These are phyloP conservation scores for Elsinoe ampelina DNA, from an alignment of 2,329 filamentous ascomycete species.

Conservation along the genomic window DNA sequence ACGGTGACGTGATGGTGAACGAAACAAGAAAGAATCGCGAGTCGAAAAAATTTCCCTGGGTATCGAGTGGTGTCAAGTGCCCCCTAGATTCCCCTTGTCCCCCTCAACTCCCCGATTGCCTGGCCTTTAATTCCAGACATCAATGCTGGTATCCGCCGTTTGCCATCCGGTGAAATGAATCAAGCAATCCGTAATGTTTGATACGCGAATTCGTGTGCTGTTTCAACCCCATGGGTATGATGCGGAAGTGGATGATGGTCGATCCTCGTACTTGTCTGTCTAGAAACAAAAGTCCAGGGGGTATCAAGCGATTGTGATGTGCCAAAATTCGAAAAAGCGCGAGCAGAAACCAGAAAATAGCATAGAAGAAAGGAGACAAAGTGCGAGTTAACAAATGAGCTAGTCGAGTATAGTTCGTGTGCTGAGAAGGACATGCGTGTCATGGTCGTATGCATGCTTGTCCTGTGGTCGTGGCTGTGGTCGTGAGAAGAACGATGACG, in stretches of 20 bases:
- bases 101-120: background rate
- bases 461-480: background rate
- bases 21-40: background rate
- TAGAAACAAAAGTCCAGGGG: background rate
- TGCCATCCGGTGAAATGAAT: background rate
- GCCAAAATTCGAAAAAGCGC: background rate
- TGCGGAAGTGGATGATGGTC: background rate
- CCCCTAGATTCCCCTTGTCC: background rate
- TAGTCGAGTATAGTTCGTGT: background rate
- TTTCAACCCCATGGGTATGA: background rate
- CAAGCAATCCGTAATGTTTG: background rate
- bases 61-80: conserved; percentile 1
- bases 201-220: background rate
- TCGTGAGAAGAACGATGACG: background rate
- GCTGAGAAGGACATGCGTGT: background rate
- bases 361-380: conserved; percentile 10
- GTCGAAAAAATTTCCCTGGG: background rate
- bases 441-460: background rate
- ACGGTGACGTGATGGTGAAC: background rate
- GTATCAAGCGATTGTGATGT: conserved; percentile 13
- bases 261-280: background rate
- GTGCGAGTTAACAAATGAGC: background rate
- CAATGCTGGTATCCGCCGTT: background rate
- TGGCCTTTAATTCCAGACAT: background rate
- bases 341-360: conserved; percentile 5